Evolutionary conservation across 2,329 filamentous ascomycete genomes (phyloP).

Genomic region (Epicoccum sorghinum): DNA sequence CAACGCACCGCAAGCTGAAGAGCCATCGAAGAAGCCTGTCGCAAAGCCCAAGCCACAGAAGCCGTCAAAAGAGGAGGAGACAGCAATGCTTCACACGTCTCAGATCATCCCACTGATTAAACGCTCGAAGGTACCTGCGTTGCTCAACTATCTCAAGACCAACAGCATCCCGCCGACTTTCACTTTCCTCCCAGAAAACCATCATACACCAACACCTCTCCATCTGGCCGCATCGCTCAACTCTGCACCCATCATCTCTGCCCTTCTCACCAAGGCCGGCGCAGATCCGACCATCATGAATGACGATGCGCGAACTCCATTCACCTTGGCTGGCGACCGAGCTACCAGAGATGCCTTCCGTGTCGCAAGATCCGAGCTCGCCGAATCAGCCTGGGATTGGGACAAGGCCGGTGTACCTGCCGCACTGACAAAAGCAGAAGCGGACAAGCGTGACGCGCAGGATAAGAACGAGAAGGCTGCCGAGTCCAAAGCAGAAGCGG

Average conservation of each 20-base stretch:
- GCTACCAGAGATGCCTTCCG: constrained; percentile 90
- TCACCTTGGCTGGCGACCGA: constrained; percentile 85
- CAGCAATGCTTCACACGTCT: constrained; percentile 79
- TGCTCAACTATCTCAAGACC: constrained; percentile 81
- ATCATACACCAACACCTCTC: constrained; percentile 82
- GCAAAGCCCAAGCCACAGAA: constrained; percentile 59
- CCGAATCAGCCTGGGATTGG: constrained; percentile 81
- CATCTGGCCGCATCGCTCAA: constrained; percentile 87
- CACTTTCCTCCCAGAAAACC: constrained; percentile 71
- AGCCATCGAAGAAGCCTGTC: constrained; percentile 43
- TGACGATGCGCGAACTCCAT: constrained; percentile 79
- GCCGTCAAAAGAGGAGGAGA: constrained; percentile 84
- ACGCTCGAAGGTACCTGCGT: constrained; percentile 84
- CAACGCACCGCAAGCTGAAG: constrained; percentile 52
- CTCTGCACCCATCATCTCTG: constrained; percentile 75
- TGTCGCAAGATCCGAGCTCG: constrained; percentile 80
- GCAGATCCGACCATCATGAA: constrained; percentile 72
- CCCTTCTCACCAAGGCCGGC: constrained; percentile 74
- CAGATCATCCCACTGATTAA: constrained; percentile 88
- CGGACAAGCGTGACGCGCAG: constrained; percentile 69
- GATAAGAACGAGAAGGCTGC: constrained; percentile 73
- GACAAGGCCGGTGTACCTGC: constrained; percentile 73
- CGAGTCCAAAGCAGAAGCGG: constrained; percentile 65
- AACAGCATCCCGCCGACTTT: constrained; percentile 77
- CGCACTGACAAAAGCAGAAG: constrained; percentile 72